Conservation (phyloP, 768 basidiomycete genomes). For the Suillus alpinus region DNA sequence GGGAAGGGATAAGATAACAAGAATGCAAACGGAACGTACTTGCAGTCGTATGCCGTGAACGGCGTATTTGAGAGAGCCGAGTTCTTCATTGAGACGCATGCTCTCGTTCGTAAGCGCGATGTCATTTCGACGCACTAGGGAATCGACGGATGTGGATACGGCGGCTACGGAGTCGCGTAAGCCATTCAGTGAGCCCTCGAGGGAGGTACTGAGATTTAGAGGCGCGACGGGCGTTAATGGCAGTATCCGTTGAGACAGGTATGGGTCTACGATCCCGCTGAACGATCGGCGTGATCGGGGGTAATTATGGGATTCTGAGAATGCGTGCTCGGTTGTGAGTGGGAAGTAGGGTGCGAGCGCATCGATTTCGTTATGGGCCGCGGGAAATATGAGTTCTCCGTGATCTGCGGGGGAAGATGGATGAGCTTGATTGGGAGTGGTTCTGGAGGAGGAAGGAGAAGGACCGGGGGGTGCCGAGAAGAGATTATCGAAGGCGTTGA, state of each 20-base stretch:
- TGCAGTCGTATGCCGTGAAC: constrained; percentile 80
- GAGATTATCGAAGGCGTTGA: constrained; percentile 8
- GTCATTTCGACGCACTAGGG: constrained; percentile 58
- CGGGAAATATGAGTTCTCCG: constrained; percentile 10
- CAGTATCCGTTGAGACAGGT: constrained; percentile 25
- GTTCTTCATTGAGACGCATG: constrained; percentile 69
- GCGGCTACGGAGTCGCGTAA: constrained; percentile 59
- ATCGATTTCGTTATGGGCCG: constrained; percentile 21
- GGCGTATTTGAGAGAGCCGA: constrained; percentile 62
- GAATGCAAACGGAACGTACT: constrained; percentile 36
- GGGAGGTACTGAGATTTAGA: constrained; percentile 55
- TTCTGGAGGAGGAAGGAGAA: constrained; percentile 13
- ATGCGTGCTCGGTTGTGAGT: constrained; percentile 14
- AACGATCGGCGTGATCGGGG: constrained; percentile 14
- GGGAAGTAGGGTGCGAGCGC: constrained; percentile 22
- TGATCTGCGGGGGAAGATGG: constrained; percentile 13
- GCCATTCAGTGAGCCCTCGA: constrained; percentile 59
- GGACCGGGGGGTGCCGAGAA: constrained; percentile 14
- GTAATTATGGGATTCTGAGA: constrained; percentile 12
- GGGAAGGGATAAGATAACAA: constrained; percentile 7
- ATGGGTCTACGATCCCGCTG: constrained; percentile 20
- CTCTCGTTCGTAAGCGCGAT: constrained; percentile 70
- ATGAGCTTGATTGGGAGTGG: constrained; percentile 12
- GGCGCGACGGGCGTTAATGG: constrained; percentile 49
- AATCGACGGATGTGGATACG: constrained; percentile 60